Evolutionary conservation across 129 eudicot species (phyloP).

Genomic region (sunflower (Helianthus annuus)): HanXRQr2.0-SUNRISE NC_035444.2:30338765-30339264

Average conservation of each 20-base stretch:
- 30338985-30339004: not conserved
- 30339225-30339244: conserved; percentile 65
- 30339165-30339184: conserved; percentile 32
- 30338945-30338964: too few species aligned
- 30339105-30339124: conserved; percentile 43
- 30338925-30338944: too few species aligned
- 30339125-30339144: not conserved
- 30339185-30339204: conserved; percentile 21
- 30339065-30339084: conserved; percentile 29
- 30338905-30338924: too few species aligned
- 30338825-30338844: too few species aligned
- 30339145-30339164: conserved; percentile 16
- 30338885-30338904: too few species aligned
- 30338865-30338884: too few species aligned
- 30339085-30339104: conserved; percentile 73
- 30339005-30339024: conserved; percentile 10
- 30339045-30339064: conserved; percentile 52
- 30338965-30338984: too few species aligned
- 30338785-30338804: too few species aligned
- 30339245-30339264: conserved; percentile 39
- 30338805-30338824: too few species aligned
- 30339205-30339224: conserved; percentile 13
- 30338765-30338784: too few species aligned
- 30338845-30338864: too few species aligned
- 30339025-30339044: conserved; percentile 33